phyloP scores from a whole-genome alignment of 2,329 filamentous ascomycete species.

The Claviceps citrina region DNA sequence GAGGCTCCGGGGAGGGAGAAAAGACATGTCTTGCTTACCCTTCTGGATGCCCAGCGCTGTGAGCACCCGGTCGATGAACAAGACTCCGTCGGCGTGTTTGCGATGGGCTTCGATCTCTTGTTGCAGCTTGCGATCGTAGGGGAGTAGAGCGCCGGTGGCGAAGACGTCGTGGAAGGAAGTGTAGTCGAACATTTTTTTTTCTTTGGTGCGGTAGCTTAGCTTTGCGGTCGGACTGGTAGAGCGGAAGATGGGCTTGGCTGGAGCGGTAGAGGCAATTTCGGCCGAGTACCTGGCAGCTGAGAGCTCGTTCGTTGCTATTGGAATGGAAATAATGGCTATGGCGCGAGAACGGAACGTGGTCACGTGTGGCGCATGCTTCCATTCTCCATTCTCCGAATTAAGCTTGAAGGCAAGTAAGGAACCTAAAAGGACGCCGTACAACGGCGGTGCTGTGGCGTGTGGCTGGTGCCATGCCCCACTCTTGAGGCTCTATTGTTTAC shows the following conservation, averaged over 20 bases:
- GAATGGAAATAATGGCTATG: no score
- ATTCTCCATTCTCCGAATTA: no score
- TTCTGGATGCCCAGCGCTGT: conserved; percentile 53
- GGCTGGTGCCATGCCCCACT: no score
- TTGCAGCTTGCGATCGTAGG: conserved; percentile 45
- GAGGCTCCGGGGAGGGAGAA: no score
- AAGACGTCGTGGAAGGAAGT: conserved; percentile 56
- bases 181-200: conserved; percentile 48
- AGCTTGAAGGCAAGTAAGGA: no score
- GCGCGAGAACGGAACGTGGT: no score
- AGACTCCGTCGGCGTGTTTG: conserved; percentile 49
- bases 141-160: conserved; percentile 39
- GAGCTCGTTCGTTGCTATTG: no score
- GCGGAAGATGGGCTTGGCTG: neutral
- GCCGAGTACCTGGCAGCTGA: no score
- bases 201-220: no score
- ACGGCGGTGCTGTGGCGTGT: neutral
- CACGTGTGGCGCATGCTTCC: conserved; percentile 8
- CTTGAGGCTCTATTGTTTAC: conserved; percentile 23
- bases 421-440: no score
- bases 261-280: no score
- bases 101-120: conserved; percentile 52
- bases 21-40: conserved; percentile 34
- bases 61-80: conserved; percentile 70
- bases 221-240: neutral